Percentiles rank a stretch among this genome's conserved stretches.
Evolutionary conservation across 306 rosid species (phyloP).

Genomic region (Geum urbanum): DNA sequence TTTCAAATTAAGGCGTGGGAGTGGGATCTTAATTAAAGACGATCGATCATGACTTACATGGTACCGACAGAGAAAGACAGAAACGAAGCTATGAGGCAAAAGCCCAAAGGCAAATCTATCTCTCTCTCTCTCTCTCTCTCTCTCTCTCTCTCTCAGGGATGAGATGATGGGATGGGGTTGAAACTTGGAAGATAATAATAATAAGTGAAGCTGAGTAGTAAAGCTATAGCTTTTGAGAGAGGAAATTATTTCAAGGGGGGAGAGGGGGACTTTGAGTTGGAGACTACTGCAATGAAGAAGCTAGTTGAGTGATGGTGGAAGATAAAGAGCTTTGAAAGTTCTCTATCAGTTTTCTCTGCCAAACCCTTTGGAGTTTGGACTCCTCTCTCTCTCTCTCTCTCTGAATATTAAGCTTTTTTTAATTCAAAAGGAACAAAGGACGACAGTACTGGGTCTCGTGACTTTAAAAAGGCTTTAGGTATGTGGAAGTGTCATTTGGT

Average conservation of each 20-base stretch:
- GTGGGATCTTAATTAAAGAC: slow-evolving; percentile 21
- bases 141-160: slow-evolving; percentile 34
- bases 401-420: slow-evolving; percentile 28
- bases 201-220: background rate
- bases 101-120: background rate
- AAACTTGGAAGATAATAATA: background rate
- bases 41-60: slow-evolving; percentile 69
- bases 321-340: slow-evolving; percentile 98
- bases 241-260: slow-evolving; percentile 7
- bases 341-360: slow-evolving; percentile 99
- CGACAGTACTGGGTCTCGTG: slow-evolving; percentile 75
- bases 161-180: slow-evolving; percentile 13
- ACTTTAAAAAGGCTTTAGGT: slow-evolving; percentile 55
- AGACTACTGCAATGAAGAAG: slow-evolving; percentile 66
- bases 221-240: slow-evolving; percentile 21
- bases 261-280: slow-evolving; percentile 55
- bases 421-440: slow-evolving; percentile 42
- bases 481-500: slow-evolving; percentile 37
- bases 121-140: slow-evolving; percentile 21
- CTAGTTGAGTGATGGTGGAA: slow-evolving; percentile 87
- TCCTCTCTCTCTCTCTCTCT: slow-evolving; percentile 33
- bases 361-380: slow-evolving; percentile 36
- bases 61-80: slow-evolving; percentile 58
- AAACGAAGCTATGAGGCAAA: slow-evolving; percentile 27
- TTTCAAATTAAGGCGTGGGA: slow-evolving; percentile 5